Percentiles rank a stretch among this genome's conserved stretches.
Evolutionary conservation across 495 filamentous ascomycete genomes (phyloP).

Genomic region (Penicillium desertorum): DNA sequence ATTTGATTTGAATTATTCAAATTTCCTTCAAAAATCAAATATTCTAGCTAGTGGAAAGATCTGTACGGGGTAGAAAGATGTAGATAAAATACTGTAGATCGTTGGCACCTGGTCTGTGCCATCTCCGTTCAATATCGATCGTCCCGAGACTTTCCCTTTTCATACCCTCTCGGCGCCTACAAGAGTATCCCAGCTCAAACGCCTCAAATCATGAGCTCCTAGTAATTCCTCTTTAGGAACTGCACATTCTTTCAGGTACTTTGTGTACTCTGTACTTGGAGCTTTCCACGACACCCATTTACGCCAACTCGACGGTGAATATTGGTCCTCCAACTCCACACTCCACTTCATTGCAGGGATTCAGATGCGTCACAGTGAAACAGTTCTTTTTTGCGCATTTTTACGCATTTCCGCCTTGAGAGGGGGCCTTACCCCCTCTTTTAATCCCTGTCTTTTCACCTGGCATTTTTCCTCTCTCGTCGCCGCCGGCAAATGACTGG

Average conservation of each 20-base stretch:
- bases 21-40: not conserved
- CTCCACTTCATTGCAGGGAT: conserved; percentile 30
- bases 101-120: not conserved
- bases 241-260: not conserved
- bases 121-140: conserved; percentile 4
- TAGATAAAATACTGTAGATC: not conserved
- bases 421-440: conserved; percentile 25
- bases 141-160: conserved; percentile 19
- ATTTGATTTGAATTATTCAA: not conserved
- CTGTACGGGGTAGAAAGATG: no score
- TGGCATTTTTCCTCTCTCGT: conserved; percentile 5
- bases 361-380: conserved; percentile 25
- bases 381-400: conserved; percentile 13
- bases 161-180: conserved; percentile 2
- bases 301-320: not conserved
- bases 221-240: not conserved
- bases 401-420: conserved; percentile 13
- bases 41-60: not conserved
- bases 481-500: not conserved
- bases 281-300: not conserved
- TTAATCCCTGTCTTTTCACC: conserved; percentile 24
- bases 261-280: not conserved
- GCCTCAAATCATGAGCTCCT: conserved; percentile 5
- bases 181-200: not conserved
- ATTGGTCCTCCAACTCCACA: conserved; percentile 21